Evolutionary conservation across 768 basidiomycete genomes (phyloP), one percentile per base, ranked within the genome.

Genomic region (Rhizopogon rudus): DNA sequence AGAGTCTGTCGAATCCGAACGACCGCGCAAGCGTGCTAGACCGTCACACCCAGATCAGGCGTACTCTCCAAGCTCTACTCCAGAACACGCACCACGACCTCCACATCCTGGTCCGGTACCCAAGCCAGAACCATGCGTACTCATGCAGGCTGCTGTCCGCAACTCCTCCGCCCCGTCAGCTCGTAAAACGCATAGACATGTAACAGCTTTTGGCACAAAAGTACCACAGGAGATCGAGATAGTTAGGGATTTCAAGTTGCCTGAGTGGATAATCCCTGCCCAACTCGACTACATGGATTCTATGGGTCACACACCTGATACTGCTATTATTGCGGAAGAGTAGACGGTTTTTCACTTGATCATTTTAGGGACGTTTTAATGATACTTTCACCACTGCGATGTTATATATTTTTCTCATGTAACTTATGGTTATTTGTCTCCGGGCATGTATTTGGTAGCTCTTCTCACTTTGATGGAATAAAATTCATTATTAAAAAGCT

Each of bases 121-220:
- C 6, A 71, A 70, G 52, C 39, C 52, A 28, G 68, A 70, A 22
- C 60, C 63, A 28, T 77, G 75, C 55, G 57, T 71, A 29, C 68
- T 79, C 29, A 68, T 85, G 68, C 73, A 77, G 29, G 74, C 81
- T 51, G 84, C 84, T 5, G 62, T 77, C 28, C 81, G 82, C 28
- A 77, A 68, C 55, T 72, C 76, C 48, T 67, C 69, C 9, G 71
- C 73, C 42, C 76, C 75, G 13, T 72, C 71, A 17, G 69, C 74
- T 22, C 71, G 81, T 53, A 78, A 80, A 63, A 77, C 80, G 10
- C 75, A 77, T 58, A 75, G 85, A 55, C 76, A 81, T 58, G 68
- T 78, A 41, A 76, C 73, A 14, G 82, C 85, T 8, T 89, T 87
- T 62, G 87, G 87, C 0, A 71, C 74, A 42, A 77, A 81, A 58